A percentile compares a stretch with the other conserved stretches of the same genome.
These are phyloP conservation scores for Barnettozyma populi DNA, from an alignment of 805 yeast species.

Conservation along the genomic window DNA sequence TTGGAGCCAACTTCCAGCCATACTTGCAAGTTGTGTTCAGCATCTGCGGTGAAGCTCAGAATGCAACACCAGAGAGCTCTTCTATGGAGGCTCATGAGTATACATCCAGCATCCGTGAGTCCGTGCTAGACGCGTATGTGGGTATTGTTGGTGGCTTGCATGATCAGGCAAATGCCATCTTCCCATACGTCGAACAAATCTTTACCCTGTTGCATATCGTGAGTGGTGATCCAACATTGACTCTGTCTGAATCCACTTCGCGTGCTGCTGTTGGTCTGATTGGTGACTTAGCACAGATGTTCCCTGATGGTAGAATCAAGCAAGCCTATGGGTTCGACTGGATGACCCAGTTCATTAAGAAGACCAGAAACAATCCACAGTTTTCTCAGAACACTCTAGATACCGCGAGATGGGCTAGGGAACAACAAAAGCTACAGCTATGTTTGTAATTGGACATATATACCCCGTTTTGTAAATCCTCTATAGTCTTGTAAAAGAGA, in stretches of 20 bases:
- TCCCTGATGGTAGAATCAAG: conserved; percentile 68
- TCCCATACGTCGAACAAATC: conserved; percentile 61
- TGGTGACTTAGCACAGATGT: conserved; percentile 91
- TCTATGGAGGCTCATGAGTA: conserved; percentile 76
- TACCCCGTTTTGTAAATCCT: neutral
- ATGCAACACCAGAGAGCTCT: conserved; percentile 56
- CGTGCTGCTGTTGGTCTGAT: conserved; percentile 84
- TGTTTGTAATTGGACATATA: neutral
- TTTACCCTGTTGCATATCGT: conserved; percentile 62
- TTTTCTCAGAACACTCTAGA: conserved; percentile 69
- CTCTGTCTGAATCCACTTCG: conserved; percentile 62
- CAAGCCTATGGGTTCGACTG: conserved; percentile 65
- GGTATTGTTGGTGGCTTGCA: conserved; percentile 92
- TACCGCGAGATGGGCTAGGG: conserved; percentile 98
- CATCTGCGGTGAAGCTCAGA: conserved; percentile 64
- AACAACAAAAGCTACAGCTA: conserved; percentile 38
- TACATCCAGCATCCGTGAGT: conserved; percentile 63
- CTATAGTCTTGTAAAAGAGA: neutral
- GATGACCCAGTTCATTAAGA: conserved; percentile 73
- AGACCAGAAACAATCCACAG: conserved; percentile 56
- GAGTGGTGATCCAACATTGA: conserved; percentile 53
- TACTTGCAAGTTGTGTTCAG: conserved; percentile 77
- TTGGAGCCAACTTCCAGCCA: conserved; percentile 71
- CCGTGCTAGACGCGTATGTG: conserved; percentile 93
- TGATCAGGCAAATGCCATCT: conserved; percentile 58